Percentiles rank a stretch among this genome's conserved stretches.
phyloP scores from a whole-genome alignment of 768 basidiomycete genomes.

The Boletus reticuloceps region DNA sequence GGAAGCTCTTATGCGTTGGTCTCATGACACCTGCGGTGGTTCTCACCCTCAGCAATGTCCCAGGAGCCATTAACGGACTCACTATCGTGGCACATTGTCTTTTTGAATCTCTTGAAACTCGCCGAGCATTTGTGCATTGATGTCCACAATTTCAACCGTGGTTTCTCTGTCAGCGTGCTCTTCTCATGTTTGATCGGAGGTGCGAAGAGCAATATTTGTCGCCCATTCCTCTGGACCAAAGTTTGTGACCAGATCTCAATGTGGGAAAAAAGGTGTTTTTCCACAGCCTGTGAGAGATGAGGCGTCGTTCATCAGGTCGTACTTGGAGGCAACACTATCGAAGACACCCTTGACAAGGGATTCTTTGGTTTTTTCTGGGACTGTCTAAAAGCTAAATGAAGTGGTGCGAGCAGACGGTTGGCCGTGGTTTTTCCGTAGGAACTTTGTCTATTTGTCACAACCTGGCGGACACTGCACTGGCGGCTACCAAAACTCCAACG shows the following conservation, averaged over 20 bases:
- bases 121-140: conserved; percentile 93
- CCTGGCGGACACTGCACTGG: too few relatives aligned
- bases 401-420: conserved; percentile 50
- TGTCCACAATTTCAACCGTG: conserved; percentile 86
- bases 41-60: conserved; percentile 4
- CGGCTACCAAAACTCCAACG: too few relatives aligned
- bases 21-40: conserved; percentile 92
- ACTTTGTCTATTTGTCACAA: too few relatives aligned
- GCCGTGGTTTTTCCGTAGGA: conserved; percentile 22
- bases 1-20: conserved; percentile 88
- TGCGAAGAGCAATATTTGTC: conserved; percentile 85
- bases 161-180: conserved; percentile 89
- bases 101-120: conserved; percentile 87
- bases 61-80: conserved; percentile 23
- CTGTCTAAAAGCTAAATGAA: conserved; percentile 91
- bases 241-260: conserved; percentile 71
- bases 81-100: conserved; percentile 99
- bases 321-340: conserved; percentile 90
- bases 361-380: conserved; percentile 87
- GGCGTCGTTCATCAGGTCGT: conserved; percentile 99
- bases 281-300: conserved; percentile 97
- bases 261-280: conserved; percentile 74
- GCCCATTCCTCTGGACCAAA: conserved; percentile 94
- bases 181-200: conserved; percentile 87
- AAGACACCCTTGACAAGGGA: conserved; percentile 90